phyloP scores from a whole-genome alignment of 202 grass and related monocot genomes.

The Alloteropsis angusta region DNA sequence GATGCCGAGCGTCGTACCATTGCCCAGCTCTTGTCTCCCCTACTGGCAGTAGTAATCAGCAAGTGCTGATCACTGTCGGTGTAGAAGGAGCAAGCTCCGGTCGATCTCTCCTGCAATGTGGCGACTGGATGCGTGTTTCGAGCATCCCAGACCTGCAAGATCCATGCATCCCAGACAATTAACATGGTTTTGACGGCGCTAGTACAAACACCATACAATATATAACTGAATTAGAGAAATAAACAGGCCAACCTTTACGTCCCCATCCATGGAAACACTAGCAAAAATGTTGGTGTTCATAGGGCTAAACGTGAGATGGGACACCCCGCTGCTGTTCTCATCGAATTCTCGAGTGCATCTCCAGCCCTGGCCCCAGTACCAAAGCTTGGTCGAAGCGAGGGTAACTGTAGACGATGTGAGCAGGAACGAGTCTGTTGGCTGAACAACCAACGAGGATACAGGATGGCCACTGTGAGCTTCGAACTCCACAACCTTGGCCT shows the following conservation, averaged over 20 bases:
- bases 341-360: neutral
- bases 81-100: neutral
- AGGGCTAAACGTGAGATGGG: neutral
- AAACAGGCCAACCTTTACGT: neutral
- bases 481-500: neutral
- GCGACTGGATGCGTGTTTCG: neutral
- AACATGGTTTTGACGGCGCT: too few species aligned
- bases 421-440: neutral
- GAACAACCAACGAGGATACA: neutral
- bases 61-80: neutral
- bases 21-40: neutral
- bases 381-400: neutral
- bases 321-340: too few species aligned
- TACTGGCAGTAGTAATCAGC: neutral
- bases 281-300: neutral
- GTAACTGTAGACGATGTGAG: neutral
- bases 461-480: neutral
- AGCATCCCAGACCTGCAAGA: neutral
- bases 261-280: neutral
- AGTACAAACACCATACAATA: too few species aligned
- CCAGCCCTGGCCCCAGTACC: neutral
- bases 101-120: neutral
- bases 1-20: neutral
- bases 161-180: too few species aligned
- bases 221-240: neutral